These are phyloP conservation scores for Aureobasidium sp. DNA, from an alignment of 2,329 filamentous ascomycete species.

Conservation along the genomic window DNA sequence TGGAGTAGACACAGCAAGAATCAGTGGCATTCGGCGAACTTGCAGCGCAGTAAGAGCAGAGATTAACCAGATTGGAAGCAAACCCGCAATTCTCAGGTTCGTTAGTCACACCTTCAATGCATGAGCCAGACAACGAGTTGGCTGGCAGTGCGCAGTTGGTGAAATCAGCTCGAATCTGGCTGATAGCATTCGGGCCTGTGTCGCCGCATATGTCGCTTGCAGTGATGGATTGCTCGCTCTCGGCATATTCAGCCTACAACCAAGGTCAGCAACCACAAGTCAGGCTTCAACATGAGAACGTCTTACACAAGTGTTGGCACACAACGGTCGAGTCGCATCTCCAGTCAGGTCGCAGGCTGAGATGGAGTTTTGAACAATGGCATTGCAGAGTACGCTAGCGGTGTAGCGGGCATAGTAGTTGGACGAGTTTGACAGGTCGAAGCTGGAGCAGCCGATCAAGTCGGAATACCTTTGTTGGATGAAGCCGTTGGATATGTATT, in stretches of 20 bases:
- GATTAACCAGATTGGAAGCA: constrained; percentile 56
- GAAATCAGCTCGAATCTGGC: constrained; percentile 84
- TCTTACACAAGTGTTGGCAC: constrained; percentile 79
- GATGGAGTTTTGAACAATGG: constrained; percentile 84
- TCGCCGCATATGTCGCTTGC: constrained; percentile 63
- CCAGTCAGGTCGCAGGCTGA: constrained; percentile 55
- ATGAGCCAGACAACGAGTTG: constrained; percentile 64
- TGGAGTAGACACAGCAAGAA: constrained; percentile 81
- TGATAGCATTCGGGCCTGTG: constrained; percentile 50
- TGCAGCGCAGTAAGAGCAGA: constrained; percentile 78
- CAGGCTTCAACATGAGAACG: background rate
- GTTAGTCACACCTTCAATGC: constrained; percentile 68
- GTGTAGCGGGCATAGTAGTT: constrained; percentile 89
- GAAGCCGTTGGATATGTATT: constrained; percentile 68
- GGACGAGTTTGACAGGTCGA: constrained; percentile 70
- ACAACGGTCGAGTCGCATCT: constrained; percentile 63
- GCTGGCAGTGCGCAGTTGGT: constrained; percentile 77
- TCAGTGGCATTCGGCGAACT: constrained; percentile 88
- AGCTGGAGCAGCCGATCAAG: constrained; percentile 67
- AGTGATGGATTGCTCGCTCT: constrained; percentile 78
- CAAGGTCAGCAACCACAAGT: constrained; percentile 15
- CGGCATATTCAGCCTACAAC: constrained; percentile 64
- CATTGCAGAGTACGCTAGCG: constrained; percentile 84
- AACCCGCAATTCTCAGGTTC: constrained; percentile 85
- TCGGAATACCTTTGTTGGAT: constrained; percentile 69